Evolutionary conservation across 2,329 filamentous ascomycete genomes (phyloP).

Genomic region (Chaetomiaceae sp.): DNA sequence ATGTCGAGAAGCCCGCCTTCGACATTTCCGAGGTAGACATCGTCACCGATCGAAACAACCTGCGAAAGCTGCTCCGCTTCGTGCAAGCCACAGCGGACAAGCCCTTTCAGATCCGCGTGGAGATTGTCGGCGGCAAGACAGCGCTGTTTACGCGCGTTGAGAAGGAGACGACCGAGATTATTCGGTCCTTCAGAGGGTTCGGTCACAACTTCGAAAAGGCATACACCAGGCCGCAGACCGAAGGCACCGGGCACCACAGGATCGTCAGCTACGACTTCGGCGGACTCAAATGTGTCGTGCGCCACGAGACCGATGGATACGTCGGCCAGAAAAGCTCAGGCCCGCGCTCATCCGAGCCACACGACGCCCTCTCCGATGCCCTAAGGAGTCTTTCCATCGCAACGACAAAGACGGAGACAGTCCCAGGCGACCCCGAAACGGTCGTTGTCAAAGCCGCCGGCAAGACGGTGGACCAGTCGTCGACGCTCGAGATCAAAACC

Average conservation of each 20-base stretch:
- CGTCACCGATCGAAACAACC: constrained; percentile 41
- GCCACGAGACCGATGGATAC: not conserved
- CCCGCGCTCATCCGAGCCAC: not conserved
- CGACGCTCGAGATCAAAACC: constrained; percentile 9
- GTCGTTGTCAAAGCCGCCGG: not conserved
- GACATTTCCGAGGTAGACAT: constrained; percentile 35
- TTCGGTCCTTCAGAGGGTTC: not conserved
- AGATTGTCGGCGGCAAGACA: constrained; percentile 24
- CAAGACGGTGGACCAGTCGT: not conserved
- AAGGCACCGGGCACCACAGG: not conserved
- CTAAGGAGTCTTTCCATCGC: not conserved
- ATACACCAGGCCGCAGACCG: not conserved
- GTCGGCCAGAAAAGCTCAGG: not conserved
- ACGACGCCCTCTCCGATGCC: not conserved
- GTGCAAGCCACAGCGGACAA: constrained; percentile 29
- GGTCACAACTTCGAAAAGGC: not conserved
- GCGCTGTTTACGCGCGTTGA: not conserved
- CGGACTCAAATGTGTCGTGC: not conserved
- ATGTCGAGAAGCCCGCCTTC: constrained; percentile 33
- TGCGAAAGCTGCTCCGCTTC: constrained; percentile 43
- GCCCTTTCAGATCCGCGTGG: constrained; percentile 37
- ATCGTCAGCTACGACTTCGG: not conserved
- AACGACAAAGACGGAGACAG: not conserved
- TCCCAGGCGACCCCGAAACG: not conserved
- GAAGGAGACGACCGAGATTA: not conserved